Evolutionary conservation across 106 monocot species (phyloP).

Genomic region (Phalaenopsis equestris): DNA sequence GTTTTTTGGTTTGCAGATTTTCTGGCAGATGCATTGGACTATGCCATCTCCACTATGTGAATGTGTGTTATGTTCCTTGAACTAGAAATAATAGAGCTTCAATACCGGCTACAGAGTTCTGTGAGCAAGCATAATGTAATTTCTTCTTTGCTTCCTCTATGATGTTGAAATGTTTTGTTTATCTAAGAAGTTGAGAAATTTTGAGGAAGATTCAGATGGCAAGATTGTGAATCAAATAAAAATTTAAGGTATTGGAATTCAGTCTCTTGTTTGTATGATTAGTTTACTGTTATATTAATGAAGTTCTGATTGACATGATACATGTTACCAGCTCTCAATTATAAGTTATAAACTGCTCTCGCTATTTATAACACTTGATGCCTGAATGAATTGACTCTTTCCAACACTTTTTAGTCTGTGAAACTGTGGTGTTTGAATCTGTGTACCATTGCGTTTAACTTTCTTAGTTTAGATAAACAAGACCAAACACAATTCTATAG

Average conservation of each 20-base stretch:
- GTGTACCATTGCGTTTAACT: too few relatives aligned
- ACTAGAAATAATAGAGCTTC: background rate
- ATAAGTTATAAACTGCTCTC: too few relatives aligned
- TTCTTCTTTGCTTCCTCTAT: background rate
- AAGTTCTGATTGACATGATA: background rate
- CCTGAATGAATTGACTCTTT: too few relatives aligned
- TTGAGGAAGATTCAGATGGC: background rate
- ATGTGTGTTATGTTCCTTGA: constrained; percentile 21
- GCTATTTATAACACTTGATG: too few relatives aligned
- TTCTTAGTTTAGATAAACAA: too few relatives aligned
- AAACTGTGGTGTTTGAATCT: too few relatives aligned
- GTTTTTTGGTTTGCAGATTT: constrained; percentile 45
- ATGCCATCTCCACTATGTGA: constrained; percentile 68
- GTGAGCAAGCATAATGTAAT: background rate
- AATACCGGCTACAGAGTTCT: background rate
- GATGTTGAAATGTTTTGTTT: background rate
- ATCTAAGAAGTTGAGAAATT: background rate
- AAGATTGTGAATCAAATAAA: background rate
- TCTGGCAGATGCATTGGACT: constrained; percentile 74
- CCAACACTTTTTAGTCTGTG: too few relatives aligned
- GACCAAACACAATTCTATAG: too few relatives aligned
- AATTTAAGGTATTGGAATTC: background rate
- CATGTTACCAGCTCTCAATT: background rate
- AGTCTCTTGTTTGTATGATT: background rate
- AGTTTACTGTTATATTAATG: background rate